Evolutionary conservation across 192 early-diverging fungal species (phyloP), one percentile per base, ranked within the genome.

Genomic region (Backusella macrospora): DNA sequence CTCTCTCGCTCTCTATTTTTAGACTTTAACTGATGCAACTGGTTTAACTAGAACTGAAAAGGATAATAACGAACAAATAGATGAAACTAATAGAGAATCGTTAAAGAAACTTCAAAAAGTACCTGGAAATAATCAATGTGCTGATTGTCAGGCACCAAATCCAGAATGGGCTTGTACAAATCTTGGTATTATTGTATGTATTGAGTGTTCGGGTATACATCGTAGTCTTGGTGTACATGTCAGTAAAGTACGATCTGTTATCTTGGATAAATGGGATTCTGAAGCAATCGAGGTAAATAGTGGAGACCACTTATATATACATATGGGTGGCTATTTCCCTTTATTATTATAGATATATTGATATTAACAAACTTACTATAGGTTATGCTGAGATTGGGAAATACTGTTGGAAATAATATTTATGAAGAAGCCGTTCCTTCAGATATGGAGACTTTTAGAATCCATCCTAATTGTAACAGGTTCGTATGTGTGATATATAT

Each of bases 141-240:
- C 82, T 0, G 88, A 89, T 73, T 89, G 88, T 73, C 78, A 76
- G 39, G 79, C 82, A 7, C 64, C 69, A 76, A 89, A 86, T 48
- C 93, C 94, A 13, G 90, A 94, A 80, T 97, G 95, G 95, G 92
- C 93, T 42, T 88, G 90, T 72, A 92, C 91, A 29, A 96, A 93
- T 65, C 84, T 94, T 48, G 94, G 95, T 39, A 85, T 86, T 3
- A 83, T 94, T 39, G 73, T 97, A 70, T 97, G 94, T 73, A 97
- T 96, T 29, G 90, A 90, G 47, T 97, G 96, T 75, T 96, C 94
- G 34, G 96, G 96, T 26, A 92, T 96, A 47, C 96, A 97, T 76
- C 92, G 96, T 71, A 94, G 95, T 48, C 75, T 97, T 7, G 96
- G 96, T 6, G 90, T 93, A 9, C 95, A 96, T 80, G 89, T 97